Evolutionary conservation across 75 land plant species (phyloP).

Genomic region (Picea glauca): DNA sequence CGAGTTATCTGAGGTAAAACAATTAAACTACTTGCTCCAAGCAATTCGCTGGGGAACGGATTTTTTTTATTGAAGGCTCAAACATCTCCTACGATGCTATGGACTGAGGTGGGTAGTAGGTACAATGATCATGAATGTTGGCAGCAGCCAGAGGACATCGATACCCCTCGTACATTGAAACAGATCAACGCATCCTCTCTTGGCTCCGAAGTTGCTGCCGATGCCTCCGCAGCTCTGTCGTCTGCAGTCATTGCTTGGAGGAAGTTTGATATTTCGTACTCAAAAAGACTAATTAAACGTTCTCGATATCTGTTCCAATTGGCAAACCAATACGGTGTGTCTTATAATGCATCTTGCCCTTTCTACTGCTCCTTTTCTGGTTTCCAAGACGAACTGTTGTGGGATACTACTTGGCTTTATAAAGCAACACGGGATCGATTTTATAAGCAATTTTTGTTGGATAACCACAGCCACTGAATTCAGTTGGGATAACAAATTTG

Average conservation of each 20-base stretch:
- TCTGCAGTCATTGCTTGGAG: slow-evolving; percentile 77
- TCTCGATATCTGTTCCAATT: background rate
- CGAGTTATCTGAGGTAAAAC: slow-evolving; percentile 5
- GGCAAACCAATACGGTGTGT: no score
- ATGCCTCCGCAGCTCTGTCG: slow-evolving; percentile 86
- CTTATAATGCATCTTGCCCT: no score
- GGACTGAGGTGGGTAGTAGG: slow-evolving; percentile 52
- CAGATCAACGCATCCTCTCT: slow-evolving; percentile 35
- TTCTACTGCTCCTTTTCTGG: no score
- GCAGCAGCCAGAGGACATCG: slow-evolving; percentile 94
- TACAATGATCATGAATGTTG: slow-evolving; percentile 77
- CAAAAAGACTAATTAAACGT: background rate
- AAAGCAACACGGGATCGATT: no score
- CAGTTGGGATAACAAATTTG: slow-evolving; percentile 28
- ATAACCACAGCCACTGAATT: slow-evolving; percentile 18
- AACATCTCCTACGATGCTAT: slow-evolving; percentile 18
- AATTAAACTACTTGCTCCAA: background rate
- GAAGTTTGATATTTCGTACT: background rate
- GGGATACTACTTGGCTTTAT: slow-evolving; percentile 31
- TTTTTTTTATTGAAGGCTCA: slow-evolving; percentile 13
- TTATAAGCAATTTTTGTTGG: background rate
- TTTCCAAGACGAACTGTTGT: slow-evolving; percentile 32
- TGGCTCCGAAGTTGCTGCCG: slow-evolving; percentile 48
- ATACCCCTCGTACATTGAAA: slow-evolving; percentile 46
- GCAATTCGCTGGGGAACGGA: slow-evolving; percentile 38